Conservation (phyloP, 768 basidiomycete species). For the Russula lepida region DNA sequence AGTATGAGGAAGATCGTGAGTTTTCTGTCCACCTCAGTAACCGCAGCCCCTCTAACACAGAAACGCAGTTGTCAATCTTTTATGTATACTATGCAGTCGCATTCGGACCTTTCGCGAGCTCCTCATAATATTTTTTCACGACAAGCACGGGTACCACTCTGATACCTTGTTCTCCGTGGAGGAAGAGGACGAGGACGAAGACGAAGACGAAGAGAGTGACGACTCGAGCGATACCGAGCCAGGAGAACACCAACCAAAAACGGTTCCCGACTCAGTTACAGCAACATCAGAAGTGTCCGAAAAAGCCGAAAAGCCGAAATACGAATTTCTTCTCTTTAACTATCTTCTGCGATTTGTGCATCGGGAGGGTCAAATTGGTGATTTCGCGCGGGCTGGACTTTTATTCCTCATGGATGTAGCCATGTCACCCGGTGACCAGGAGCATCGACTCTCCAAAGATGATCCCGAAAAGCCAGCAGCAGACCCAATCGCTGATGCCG, state of each 20-base stretch:
- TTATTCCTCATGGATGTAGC: slow-evolving; percentile 95
- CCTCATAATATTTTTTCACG: slow-evolving; percentile 95
- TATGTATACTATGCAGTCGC: slow-evolving; percentile 87
- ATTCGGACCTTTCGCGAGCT: slow-evolving; percentile 85
- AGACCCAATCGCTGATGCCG: slow-evolving; percentile 79
- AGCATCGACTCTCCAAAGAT: slow-evolving; percentile 34
- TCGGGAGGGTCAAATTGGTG: slow-evolving; percentile 87
- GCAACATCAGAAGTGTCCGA: slow-evolving; percentile 28
- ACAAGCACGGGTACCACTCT: slow-evolving; percentile 79
- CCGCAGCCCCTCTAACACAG: slow-evolving; percentile 9
- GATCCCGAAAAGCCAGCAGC: slow-evolving; percentile 23
- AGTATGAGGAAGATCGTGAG: slow-evolving; percentile 84
- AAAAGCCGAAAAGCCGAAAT: slow-evolving; percentile 61
- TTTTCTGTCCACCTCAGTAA: slow-evolving; percentile 9
- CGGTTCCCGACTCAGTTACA: background rate
- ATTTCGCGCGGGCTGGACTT: slow-evolving; percentile 85
- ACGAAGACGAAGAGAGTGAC: slow-evolving; percentile 24
- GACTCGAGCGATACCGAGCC: slow-evolving; percentile 26
- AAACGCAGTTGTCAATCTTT: slow-evolving; percentile 71
- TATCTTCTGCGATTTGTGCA: slow-evolving; percentile 93
- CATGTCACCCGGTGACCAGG: slow-evolving; percentile 66
- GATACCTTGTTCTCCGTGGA: slow-evolving; percentile 69
- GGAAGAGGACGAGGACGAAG: slow-evolving; percentile 51
- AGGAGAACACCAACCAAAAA: background rate
- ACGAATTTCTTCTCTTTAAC: slow-evolving; percentile 93